Evolutionary conservation across 2,329 filamentous ascomycete species (phyloP).

Genomic region (Pezicula rhizophila): DNA sequence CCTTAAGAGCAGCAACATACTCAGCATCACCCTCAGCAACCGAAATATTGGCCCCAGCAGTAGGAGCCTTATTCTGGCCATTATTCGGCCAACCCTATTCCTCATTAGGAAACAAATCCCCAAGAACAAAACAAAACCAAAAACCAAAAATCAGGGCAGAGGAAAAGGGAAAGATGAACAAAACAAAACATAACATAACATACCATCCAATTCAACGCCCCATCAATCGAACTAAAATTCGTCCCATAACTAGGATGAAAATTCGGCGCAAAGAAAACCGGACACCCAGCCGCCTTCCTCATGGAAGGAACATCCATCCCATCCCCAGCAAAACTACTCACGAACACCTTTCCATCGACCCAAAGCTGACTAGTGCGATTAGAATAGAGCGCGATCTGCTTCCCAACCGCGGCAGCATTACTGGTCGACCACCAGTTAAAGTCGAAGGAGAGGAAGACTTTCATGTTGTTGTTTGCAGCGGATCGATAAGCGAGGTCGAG

Average conservation of each 20-base stretch:
- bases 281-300: constrained; percentile 22
- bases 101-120: too few species aligned
- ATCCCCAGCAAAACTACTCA: constrained; percentile 47
- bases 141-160: too few species aligned
- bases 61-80: constrained; percentile 19
- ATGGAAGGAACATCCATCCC: constrained; percentile 34
- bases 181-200: not conserved
- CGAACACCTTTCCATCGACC: constrained; percentile 27
- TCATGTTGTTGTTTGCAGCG: constrained; percentile 21
- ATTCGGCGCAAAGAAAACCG: constrained; percentile 18
- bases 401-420: constrained; percentile 16
- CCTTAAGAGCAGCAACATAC: constrained; percentile 12
- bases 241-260: constrained; percentile 14
- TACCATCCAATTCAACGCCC: constrained; percentile 18
- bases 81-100: constrained; percentile 16
- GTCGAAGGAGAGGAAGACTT: constrained; percentile 29
- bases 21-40: constrained; percentile 13
- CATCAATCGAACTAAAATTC: constrained; percentile 13
- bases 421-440: constrained; percentile 15
- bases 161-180: too few species aligned
- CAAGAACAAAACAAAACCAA: too few species aligned
- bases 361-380: constrained; percentile 29
- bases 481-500: constrained; percentile 25
- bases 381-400: constrained; percentile 24
- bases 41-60: constrained; percentile 12